phyloP scores from a whole-genome alignment of 2,329 filamentous ascomycete species.

The Fusarium sterilihyphosum region DNA sequence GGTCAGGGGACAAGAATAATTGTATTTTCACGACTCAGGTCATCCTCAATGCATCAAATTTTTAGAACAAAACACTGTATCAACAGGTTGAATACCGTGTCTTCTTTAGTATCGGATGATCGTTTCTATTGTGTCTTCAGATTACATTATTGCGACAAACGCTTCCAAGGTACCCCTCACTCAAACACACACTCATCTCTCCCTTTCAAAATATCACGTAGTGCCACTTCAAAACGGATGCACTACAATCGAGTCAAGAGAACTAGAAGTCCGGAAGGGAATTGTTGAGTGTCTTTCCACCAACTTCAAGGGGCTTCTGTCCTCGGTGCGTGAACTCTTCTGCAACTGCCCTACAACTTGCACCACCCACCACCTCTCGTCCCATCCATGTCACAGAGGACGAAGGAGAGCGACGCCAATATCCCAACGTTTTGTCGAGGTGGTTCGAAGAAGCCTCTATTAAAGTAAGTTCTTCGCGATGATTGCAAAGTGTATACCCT shows the following conservation, averaged over 20 bases:
- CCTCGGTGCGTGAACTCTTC: not conserved
- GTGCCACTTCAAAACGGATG: not conserved
- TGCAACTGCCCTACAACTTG: not conserved
- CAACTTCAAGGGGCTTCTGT: not conserved
- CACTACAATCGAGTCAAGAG: not conserved
- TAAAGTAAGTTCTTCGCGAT: not conserved
- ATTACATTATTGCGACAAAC: not conserved
- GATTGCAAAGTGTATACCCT: too few species aligned
- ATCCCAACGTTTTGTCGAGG: not conserved
- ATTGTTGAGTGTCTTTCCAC: not conserved
- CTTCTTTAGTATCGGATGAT: too few species aligned
- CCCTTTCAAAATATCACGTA: not conserved
- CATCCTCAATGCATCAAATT: not conserved
- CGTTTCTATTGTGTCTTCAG: not conserved
- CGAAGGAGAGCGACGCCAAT: not conserved
- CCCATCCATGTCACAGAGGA: not conserved
- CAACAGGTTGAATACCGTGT: too few species aligned
- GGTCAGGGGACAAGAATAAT: not conserved
- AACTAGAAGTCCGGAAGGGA: not conserved
- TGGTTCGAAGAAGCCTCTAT: not conserved
- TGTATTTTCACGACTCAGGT: not conserved
- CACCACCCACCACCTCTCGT: not conserved
- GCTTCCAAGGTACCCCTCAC: not conserved
- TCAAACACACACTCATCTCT: not conserved
- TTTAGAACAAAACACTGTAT: not conserved